Base-by-base conservation (phyloP, 805 yeast genomes). In the Suhomyces sp. region DNA sequence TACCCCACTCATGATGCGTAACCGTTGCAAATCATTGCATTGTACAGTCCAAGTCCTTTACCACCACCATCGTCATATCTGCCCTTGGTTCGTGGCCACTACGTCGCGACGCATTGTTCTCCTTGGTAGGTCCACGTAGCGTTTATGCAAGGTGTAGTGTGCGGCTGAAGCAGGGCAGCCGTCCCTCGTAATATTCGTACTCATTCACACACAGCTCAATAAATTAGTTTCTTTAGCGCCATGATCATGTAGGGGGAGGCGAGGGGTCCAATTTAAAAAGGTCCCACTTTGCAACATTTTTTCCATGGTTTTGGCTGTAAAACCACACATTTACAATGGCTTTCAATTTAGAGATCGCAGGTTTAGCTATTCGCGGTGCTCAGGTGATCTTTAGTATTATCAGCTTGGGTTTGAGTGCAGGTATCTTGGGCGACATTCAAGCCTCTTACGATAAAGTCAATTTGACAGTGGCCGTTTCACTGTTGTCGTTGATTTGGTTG, bases 331-430 rank as follows among this genome's bases (percentile, higher is more conserved):
- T 27, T 6, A 10, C n/a, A 12, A 27, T 27, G 31, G 31, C 31
- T 27, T 27, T 3, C 31, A 27, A 10, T 27, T 27, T 27, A 12
- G 31, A 27, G 12, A 12, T 27, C 13, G 6, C 31, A 10, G 6
- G 31, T 12, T 27, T 47, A 33, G 21, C 8, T 19, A 9, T 51
- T 22, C 45, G 54, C 15, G 54, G 41, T 9, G 40, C 50, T 17
- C 66, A 63, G 53, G 17, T 58, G 6, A 10, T 59, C 4, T 57
- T 60, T 25, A 15, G 57, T n/a, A 51, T 61, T 22, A 24, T 59
- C 41, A 27, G n/a, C 17, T 53, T 63, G 20, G 63, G 60, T 10
- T 43, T 59, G 17, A 40, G 57, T 12, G 65, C 64, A 10, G 54
- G 48, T 8, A 24, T 56, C 21, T 48, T 53, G 10, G 40, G 37